Base-by-base conservation (phyloP, 2,329 filamentous ascomycete species). In the Diaporthe helianthi region DNA sequence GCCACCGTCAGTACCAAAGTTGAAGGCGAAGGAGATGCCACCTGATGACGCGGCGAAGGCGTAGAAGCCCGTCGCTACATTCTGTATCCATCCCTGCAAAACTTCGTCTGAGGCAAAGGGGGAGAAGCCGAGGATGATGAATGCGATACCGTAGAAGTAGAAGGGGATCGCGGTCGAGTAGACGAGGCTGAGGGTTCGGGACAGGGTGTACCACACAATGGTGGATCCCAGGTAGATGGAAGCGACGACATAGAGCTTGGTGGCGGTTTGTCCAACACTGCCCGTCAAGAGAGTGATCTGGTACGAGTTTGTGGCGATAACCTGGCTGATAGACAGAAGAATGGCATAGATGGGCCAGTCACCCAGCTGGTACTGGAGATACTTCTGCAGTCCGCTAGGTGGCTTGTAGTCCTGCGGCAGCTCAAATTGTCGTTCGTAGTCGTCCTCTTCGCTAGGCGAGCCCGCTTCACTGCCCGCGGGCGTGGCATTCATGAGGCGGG, bases 261-360 rank as follows among this genome's bases (percentile, higher is more conserved):
- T 77, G 10, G 87, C 85, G 1, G 84, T 82, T 75, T 90, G 83
- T 70, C 87, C 87, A 33, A 88, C 80, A 72, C 87, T 84, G 22
- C 89, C 89, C 0, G 87, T 89, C 41, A 91, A 81, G 22, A 91
- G 81, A 0, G 87, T 89, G 74, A 90, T 87, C 75, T 90, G 89
- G 77, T 89, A 90, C 1, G 86, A 89, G 76, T 89, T 90, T 55
- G 86, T 85, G 8, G 87, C 86, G 63, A 89, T 85, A 66, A 89
- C 87, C 74, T 89, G 87, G 17, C 86, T 86, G 51, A 88, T 81
- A 15, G 86, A 86, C 33, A 89, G 82, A 58, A 89, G 81, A 67
- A 89, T 81, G 10, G 85, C 83, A 75, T 89, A 89, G 8, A 89
- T 74, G 1, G 87, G 87, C 87, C 87, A 89, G 72, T 88, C 86